Percentiles rank a stretch among this genome's conserved stretches.
These are phyloP conservation scores for Hypoxylon cercidicola DNA, from an alignment of 495 filamentous ascomycete genomes.

Conservation along the genomic window DNA sequence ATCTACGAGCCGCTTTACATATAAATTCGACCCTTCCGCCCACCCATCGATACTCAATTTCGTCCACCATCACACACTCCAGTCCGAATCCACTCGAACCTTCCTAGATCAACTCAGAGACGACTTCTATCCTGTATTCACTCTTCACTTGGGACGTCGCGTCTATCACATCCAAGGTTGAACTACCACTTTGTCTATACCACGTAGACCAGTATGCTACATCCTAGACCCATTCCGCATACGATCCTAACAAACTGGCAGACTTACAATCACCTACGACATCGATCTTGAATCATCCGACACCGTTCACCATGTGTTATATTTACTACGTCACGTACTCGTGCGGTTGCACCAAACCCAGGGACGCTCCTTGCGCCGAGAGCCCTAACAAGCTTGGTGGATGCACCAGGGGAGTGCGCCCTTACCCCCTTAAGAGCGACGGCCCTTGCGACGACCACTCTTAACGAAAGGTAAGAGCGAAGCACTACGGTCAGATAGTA, in stretches of 20 bases:
- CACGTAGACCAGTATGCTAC: not conserved
- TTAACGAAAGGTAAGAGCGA: slow-evolving; percentile 19
- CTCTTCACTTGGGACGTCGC: slow-evolving; percentile 6
- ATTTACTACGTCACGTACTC: slow-evolving; percentile 28
- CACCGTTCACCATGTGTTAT: slow-evolving; percentile 30
- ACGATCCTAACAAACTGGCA: slow-evolving; percentile 18
- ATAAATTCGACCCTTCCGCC: slow-evolving; percentile 33
- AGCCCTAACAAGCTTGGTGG: slow-evolving; percentile 26
- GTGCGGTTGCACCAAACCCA: slow-evolving; percentile 16
- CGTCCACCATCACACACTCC: slow-evolving; percentile 32
- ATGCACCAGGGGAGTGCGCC: slow-evolving; percentile 7
- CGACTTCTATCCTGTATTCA: slow-evolving; percentile 11
- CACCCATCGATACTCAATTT: slow-evolving; percentile 25
- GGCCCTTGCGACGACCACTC: slow-evolving; percentile 29
- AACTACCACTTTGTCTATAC: slow-evolving; percentile 17
- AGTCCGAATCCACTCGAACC: slow-evolving; percentile 12
- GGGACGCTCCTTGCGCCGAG: slow-evolving; percentile 24
- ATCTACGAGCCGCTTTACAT: slow-evolving; percentile 11
- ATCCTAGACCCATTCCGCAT: not conserved
- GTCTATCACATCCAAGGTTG: slow-evolving; percentile 3
- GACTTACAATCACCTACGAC: slow-evolving; percentile 1
- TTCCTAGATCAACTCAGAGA: slow-evolving; percentile 5
- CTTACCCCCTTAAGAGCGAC: not conserved
- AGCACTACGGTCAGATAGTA: not conserved
- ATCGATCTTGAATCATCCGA: not conserved